Evolutionary conservation across 1,284 basidiomycete genomes (phyloP), one percentile per base, ranked within the genome.

Genomic region (Tylopilus sp.): DNA sequence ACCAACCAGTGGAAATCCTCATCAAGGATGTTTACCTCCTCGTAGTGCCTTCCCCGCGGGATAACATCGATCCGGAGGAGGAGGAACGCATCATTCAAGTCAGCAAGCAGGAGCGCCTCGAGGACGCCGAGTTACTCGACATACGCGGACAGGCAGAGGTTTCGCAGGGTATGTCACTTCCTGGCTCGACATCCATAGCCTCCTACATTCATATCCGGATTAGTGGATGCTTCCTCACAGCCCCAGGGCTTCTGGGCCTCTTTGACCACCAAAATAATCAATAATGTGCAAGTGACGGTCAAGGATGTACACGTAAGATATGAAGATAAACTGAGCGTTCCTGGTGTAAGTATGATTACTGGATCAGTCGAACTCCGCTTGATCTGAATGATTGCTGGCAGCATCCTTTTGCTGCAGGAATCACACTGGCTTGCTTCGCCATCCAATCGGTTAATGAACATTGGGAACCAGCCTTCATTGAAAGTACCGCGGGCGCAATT

Each of bases 11-110:
- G 28, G 89, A 94, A 60, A 82, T 99, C 50, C 72, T 89, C 48
- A 82, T 99, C 53, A 94, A 98, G 69, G 93, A 99, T 69, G 89
- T 99, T 41, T 97, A 94, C 67, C 81, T 99, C 18, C 84, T 99
- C 46, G 91, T 94, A n/a, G 81, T 89, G 8, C 92, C 93, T 15
- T 88, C 89, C 16, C 78, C 86, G 15, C 80, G 84, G 60, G 80
- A 77, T 25, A 78, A 78, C 47, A 76, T 86, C 50, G 86, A 97
- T 67, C 81, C 86, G 2, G 84, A 86, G 58, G 96, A 98, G 64
- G 93, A 97, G 55, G 92, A 89, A 57, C 69, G 75, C 35, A 79
- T 94, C 44, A 79, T 79, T 30, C 92, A 97, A 61, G 89, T 89
- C 3, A 80, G 86, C 11, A 99, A 99, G 72, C 79, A 85, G 56